Base-by-base conservation (phyloP, 2,329 filamentous ascomycete genomes). In the Microdochium bolleyi region DNA sequence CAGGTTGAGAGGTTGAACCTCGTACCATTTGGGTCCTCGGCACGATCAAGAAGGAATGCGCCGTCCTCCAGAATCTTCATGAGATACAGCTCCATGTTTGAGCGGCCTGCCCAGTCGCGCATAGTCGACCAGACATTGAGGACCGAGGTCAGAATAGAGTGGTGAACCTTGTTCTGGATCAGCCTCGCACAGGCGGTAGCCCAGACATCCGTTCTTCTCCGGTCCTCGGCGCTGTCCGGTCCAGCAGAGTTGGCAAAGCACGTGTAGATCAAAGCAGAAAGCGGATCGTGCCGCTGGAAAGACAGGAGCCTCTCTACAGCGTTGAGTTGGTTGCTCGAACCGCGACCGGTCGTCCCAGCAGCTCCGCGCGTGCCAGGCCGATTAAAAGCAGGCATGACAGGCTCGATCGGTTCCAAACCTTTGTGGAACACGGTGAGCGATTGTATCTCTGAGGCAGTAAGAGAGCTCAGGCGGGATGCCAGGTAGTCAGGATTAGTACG, bases 11-110 rank as follows among this genome's bases (percentile, higher is more conserved):
- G 74, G 69, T 90, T 84, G 69, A 86, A 80, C 57, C 86, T 77
- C 55, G 85, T 84, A 34, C 84, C 82, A 56, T 87, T 79, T 61
- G 89, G 87, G 64, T 91, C 87, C 67, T 92, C 88, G 62, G 89
- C 85, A 64, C 88, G 85, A 64, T 96, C 91, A 60, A 96, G 77
- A 53, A 97, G 76, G 65, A 96, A 96, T 38, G 91, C 87, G 59
- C 94, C 94, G 61, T 95, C 88, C 70, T 96, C 89, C 30, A 99
- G 80, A 55, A 95, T 89, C 66, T 94, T 89, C 88, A 96, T 94
- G 13, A 99, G 80, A 67, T 92, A 97, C 71, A 90, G 88, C 71
- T 96, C 92, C 76, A 99, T 84, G 58, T 91, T 94, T 59, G 86
- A 83, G 62, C 87, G 91, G 53, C 90, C 90, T 41, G 89, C 88